Evolutionary conservation across 306 rosid species (phyloP).

Genomic region (Dryas drummondii): DNA sequence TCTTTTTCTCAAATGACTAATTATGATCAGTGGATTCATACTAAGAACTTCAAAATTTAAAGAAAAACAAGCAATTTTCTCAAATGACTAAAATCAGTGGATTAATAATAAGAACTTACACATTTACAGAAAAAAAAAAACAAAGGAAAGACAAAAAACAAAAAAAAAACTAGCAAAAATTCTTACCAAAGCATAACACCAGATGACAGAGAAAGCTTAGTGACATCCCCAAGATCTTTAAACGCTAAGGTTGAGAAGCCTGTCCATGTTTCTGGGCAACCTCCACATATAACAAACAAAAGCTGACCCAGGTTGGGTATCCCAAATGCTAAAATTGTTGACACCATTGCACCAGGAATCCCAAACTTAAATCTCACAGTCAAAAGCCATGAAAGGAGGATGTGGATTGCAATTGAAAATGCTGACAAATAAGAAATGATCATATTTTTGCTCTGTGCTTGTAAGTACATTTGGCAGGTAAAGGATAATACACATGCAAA

Average conservation of each 20-base stretch:
- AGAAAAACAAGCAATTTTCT: too few relatives aligned
- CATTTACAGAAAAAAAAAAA: neutral
- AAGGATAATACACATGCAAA: slow-evolving; percentile 40
- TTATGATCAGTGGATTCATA: too few relatives aligned
- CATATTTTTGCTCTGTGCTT: slow-evolving; percentile 61
- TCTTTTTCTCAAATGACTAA: too few relatives aligned
- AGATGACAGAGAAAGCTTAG: slow-evolving; percentile 62
- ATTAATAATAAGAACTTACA: too few relatives aligned
- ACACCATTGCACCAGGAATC: slow-evolving; percentile 52
- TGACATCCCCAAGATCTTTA: slow-evolving; percentile 55
- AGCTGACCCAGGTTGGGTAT: slow-evolving; percentile 55
- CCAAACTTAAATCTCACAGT: slow-evolving; percentile 51
- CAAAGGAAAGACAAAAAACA: neutral
- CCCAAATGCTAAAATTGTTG: slow-evolving; percentile 51
- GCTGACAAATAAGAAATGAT: slow-evolving; percentile 55
- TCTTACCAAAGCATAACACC: slow-evolving; percentile 64
- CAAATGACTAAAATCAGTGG: neutral
- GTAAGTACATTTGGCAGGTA: slow-evolving; percentile 63
- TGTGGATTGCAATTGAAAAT: slow-evolving; percentile 39
- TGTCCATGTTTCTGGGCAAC: slow-evolving; percentile 62
- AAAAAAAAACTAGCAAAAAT: neutral
- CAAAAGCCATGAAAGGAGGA: slow-evolving; percentile 54
- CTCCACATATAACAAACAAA: slow-evolving; percentile 34
- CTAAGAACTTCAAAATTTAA: too few relatives aligned
- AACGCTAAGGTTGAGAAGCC: slow-evolving; percentile 58